Evolutionary conservation across 2,329 filamentous ascomycete genomes (phyloP), one percentile per base, ranked within the genome.

Genomic region (Paecilomyces niveus): DNA sequence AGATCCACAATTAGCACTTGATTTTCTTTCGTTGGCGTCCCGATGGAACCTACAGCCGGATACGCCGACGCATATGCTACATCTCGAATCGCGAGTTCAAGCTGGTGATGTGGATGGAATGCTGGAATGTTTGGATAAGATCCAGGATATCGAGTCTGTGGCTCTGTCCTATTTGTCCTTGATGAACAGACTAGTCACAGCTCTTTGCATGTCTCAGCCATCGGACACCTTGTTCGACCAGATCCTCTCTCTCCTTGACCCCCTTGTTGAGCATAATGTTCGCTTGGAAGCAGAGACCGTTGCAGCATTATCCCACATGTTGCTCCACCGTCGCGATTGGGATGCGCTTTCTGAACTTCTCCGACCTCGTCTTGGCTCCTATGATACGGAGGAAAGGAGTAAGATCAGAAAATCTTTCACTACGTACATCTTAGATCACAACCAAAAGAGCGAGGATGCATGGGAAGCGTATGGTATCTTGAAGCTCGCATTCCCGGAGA

Each of bases 311-410:
- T 89, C 87, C 60, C 79, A 87, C 52, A 79, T 89, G 50, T 89
- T 96, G 64, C 81, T 97, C 10, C 82, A 84, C 61, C 85, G 88
- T 49, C 88, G 90, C 66, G 89, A 96, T 69, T 81, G 86, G 51
- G 85, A 87, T 62, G 91, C 95, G 61, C 86, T 91, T 3, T 88
- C 91, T 61, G 90, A 96, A 68, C 82, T 95, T 0, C 82, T 97
- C 15, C 90, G 92, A 24, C 89, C 89, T 53, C 80, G 86, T 24
- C 61, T 76, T 33, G 71, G 72, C 13, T 65, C 64, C 15, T 75
- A 74, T 55, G 69, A 72, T 32, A 58, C 64, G 3, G 78, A 82
- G 11, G 89, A 95, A 69, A 85, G 92, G 60, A 79, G 79, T 7
- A 72, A 82, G 32, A 85, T 96, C 39, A 83, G 86, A 29, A 78